Evolutionary conservation across 176 grass and related monocot genomes (phyloP).

Genomic region (Sorghum bicolor): Sorghum_bicolor_NCBIv3 NC_012876.2:58562501-58563000

Average conservation of each 20-base stretch:
- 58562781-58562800: background rate
- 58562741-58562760: background rate
- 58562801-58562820: constrained; percentile 22
- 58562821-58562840: constrained; percentile 36
- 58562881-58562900: constrained; percentile 19
- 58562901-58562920: constrained; percentile 43
- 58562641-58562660: background rate
- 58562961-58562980: constrained; percentile 45
- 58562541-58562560: background rate
- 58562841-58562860: background rate
- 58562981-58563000: constrained; percentile 35
- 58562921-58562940: constrained; percentile 25
- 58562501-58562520: background rate
- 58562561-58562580: background rate
- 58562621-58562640: constrained; percentile 1
- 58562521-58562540: background rate
- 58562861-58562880: background rate
- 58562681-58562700: background rate
- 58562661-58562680: background rate
- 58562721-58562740: background rate
- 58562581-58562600: background rate
- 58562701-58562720: constrained; percentile 29
- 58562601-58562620: constrained; percentile 54
- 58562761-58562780: background rate
- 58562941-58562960: background rate